Conservation (phyloP, 495 filamentous ascomycete genomes). For the Amphirosellinia nigrospora region DNA sequence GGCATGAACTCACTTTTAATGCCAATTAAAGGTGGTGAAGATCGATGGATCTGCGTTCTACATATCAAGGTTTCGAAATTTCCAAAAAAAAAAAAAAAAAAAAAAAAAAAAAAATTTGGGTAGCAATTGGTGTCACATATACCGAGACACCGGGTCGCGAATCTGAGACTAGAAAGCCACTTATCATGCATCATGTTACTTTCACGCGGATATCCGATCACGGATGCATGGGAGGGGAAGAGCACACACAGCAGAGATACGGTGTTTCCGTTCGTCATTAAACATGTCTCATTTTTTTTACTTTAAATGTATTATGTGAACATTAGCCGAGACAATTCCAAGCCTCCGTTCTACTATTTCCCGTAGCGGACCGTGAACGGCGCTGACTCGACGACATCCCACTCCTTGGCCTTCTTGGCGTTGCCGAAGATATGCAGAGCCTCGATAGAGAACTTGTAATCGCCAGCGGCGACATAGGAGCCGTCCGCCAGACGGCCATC, state of each 20-base stretch:
- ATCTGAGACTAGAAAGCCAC: too few species aligned
- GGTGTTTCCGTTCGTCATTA: slow-evolving; percentile 11
- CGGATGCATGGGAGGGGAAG: not conserved
- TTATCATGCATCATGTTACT: too few species aligned
- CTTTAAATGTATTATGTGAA: slow-evolving; percentile 14
- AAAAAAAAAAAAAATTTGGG: too few species aligned
- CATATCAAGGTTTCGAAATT: too few species aligned
- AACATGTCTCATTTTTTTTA: slow-evolving; percentile 15
- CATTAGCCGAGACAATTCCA: not conserved
- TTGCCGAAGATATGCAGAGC: slow-evolving; percentile 54
- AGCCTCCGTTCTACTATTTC: not conserved
- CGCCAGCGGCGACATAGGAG: slow-evolving; percentile 47
- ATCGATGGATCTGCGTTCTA: too few species aligned
- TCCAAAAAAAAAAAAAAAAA: too few species aligned
- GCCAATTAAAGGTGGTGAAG: too few species aligned
- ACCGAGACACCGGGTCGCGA: too few species aligned
- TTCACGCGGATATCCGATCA: too few species aligned
- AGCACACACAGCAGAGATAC: not conserved
- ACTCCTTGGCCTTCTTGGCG: slow-evolving; percentile 38
- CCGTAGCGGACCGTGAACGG: slow-evolving; percentile 41
- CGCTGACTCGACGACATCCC: slow-evolving; percentile 45
- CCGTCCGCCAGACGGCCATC: slow-evolving; percentile 52
- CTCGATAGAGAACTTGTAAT: slow-evolving; percentile 52
- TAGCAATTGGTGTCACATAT: too few species aligned
- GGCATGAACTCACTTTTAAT: too few species aligned